Conservation (phyloP, 768 basidiomycete species). For the Lentinus tigrinus region DNA sequence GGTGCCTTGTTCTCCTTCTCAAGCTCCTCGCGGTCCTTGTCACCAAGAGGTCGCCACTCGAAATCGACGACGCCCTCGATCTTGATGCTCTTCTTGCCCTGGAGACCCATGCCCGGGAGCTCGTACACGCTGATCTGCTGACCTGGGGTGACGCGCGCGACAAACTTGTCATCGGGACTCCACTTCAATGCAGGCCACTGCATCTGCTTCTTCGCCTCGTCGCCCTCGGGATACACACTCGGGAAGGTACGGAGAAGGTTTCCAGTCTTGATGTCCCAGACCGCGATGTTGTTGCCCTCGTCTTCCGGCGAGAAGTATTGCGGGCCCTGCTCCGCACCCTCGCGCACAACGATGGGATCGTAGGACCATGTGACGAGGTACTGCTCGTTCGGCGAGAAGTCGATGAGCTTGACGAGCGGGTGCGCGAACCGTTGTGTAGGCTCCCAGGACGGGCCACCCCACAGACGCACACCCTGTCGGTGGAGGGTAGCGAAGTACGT, state of each 20-base stretch:
- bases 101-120: constrained; percentile 88
- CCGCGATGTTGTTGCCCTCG: constrained; percentile 93
- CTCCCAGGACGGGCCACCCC: constrained; percentile 92
- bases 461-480: constrained; percentile 91
- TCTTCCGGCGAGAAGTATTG: constrained; percentile 91
- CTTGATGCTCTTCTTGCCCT: constrained; percentile 96
- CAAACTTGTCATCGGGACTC: constrained; percentile 95
- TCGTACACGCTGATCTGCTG: constrained; percentile 97
- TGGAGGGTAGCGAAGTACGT: constrained; percentile 95
- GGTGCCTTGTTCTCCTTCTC: constrained; percentile 44
- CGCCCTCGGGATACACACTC: constrained; percentile 58
- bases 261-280: constrained; percentile 98
- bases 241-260: constrained; percentile 90
- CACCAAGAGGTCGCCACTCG: constrained; percentile 95
- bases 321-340: constrained; percentile 76
- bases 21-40: constrained; percentile 78
- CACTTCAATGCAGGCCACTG: constrained; percentile 96
- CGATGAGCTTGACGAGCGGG: constrained; percentile 91
- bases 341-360: constrained; percentile 84
- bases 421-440: constrained; percentile 91
- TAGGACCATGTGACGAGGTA: constrained; percentile 98
- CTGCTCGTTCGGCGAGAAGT: constrained; percentile 96
- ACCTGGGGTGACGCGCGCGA: constrained; percentile 84
- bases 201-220: constrained; percentile 75
- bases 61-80: constrained; percentile 97